A percentile compares a stretch with the other conserved stretches of the same genome.
Evolutionary conservation across 202 grass and related monocot genomes (phyloP).

Genomic region (Panicum hallii): DNA sequence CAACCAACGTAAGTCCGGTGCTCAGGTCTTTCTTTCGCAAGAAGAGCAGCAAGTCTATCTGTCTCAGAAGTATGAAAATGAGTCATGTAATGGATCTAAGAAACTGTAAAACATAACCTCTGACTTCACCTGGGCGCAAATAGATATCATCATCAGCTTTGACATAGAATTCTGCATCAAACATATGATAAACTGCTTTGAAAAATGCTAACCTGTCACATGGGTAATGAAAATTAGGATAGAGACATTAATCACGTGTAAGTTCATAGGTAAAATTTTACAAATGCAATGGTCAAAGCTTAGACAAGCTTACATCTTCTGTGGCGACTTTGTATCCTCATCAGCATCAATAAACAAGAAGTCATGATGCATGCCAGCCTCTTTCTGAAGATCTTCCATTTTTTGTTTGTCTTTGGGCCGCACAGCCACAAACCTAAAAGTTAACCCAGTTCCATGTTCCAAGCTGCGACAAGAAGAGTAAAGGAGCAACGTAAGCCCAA

Average conservation of each 20-base stretch:
- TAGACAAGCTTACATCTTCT: constrained; percentile 70
- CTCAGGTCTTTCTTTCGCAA: constrained; percentile 86
- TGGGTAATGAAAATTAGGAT: constrained; percentile 21
- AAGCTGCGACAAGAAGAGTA: constrained; percentile 62
- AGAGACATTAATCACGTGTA: constrained; percentile 32
- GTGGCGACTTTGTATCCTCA: constrained; percentile 74
- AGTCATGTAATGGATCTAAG: constrained; percentile 40
- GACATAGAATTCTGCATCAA: constrained; percentile 89
- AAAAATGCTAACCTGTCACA: constrained; percentile 91
- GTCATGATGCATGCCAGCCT: constrained; percentile 86
- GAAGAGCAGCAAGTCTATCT: constrained; percentile 98
- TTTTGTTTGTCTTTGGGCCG: constrained; percentile 74
- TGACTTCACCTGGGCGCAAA: constrained; percentile 81
- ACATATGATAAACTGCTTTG: constrained; percentile 94
- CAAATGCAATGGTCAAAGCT: neutral
- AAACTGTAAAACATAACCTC: constrained; percentile 22
- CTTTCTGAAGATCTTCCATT: constrained; percentile 82
- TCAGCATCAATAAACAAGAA: constrained; percentile 93
- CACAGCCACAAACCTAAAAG: constrained; percentile 94
- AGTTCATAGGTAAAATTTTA: constrained; percentile 32
- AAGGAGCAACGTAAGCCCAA: constrained; percentile 3
- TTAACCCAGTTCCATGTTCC: constrained; percentile 82
- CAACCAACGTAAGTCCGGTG: constrained; percentile 85
- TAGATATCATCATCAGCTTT: constrained; percentile 97
- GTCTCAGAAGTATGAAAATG: constrained; percentile 31